Evolutionary conservation across 1,139 yeast species (phyloP).

Genomic region (Yamadazyma songkhlaensis): DNA sequence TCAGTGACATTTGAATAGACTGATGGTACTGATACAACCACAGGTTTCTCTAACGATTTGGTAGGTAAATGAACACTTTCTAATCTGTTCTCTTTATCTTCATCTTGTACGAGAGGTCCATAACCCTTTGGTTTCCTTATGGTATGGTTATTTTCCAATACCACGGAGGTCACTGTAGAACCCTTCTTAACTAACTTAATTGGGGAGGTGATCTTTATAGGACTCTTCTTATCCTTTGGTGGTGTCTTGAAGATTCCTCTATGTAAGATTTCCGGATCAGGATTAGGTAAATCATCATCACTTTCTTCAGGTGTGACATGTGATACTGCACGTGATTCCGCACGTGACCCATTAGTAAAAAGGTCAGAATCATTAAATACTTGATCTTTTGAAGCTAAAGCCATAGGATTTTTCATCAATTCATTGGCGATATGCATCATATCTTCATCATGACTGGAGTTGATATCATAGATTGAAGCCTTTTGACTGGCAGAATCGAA

Average conservation of each 20-base stretch:
- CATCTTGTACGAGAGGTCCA: background rate
- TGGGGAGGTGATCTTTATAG: slow-evolving; percentile 44
- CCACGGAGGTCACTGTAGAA: slow-evolving; percentile 12
- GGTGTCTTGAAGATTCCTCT: slow-evolving; percentile 27
- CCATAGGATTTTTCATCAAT: slow-evolving; percentile 32
- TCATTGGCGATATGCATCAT: slow-evolving; percentile 33
- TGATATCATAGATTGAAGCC: slow-evolving; percentile 37
- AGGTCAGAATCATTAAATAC: slow-evolving; percentile 33
- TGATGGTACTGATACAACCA: slow-evolving; percentile 32
- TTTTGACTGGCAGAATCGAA: slow-evolving; percentile 36
- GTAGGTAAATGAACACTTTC: background rate
- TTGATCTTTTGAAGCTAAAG: slow-evolving; percentile 33
- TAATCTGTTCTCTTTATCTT: background rate
- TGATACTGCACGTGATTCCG: no score
- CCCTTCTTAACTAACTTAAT: slow-evolving; percentile 31
- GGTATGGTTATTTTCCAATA: slow-evolving; percentile 3
- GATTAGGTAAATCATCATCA: slow-evolving; percentile 29
- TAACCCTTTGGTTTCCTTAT: background rate
- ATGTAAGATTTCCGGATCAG: slow-evolving; percentile 31
- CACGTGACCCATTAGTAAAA: slow-evolving; percentile 9
- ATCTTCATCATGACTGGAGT: slow-evolving; percentile 25
- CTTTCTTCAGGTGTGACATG: no score
- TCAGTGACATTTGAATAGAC: slow-evolving; percentile 17
- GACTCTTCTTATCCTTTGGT: slow-evolving; percentile 18
- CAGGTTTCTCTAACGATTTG: slow-evolving; percentile 14